These are phyloP conservation scores for Heracleum sosnowskyi DNA, from an alignment of 129 eudicot species.

Conservation along the genomic window DNA sequence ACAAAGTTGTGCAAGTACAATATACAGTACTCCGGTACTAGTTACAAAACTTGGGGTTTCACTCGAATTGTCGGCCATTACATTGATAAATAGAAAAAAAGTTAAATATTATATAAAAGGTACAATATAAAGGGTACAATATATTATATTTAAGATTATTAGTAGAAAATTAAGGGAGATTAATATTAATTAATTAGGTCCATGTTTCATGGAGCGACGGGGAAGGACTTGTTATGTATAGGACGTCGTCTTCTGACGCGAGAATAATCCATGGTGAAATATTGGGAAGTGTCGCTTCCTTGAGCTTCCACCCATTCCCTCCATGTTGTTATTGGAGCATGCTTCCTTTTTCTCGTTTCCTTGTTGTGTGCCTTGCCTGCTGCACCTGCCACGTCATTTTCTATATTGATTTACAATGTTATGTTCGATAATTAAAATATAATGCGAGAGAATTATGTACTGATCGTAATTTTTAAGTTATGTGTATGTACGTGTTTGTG, in stretches of 20 bases:
- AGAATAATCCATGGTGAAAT: conserved; percentile 52
- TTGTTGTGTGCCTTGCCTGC: conserved; percentile 21
- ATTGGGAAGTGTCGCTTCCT: conserved; percentile 28
- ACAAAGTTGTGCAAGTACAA: too few relatives aligned
- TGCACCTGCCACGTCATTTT: not conserved
- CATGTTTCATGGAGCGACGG: conserved; percentile 11
- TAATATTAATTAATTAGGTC: not conserved
- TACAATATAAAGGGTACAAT: too few relatives aligned
- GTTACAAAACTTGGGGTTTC: conserved; percentile 5
- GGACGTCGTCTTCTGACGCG: conserved; percentile 59
- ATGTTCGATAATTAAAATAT: too few relatives aligned
- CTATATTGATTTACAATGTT: too few relatives aligned
- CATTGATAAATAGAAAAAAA: not conserved
- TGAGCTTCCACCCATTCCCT: conserved; percentile 21
- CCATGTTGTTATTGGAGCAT: conserved; percentile 20
- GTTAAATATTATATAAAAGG: too few relatives aligned
- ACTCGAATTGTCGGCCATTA: conserved; percentile 11
- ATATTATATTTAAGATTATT: too few relatives aligned
- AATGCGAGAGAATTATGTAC: too few relatives aligned
- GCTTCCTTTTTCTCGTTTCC: conserved; percentile 11
- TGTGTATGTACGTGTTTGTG: too few relatives aligned
- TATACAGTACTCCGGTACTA: too few relatives aligned
- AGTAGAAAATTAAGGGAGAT: not conserved
- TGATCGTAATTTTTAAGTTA: too few relatives aligned
- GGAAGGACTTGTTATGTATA: conserved; percentile 35